Conservation (phyloP, 2,329 filamentous ascomycete genomes). For the Lachnellula suecica region DNA sequence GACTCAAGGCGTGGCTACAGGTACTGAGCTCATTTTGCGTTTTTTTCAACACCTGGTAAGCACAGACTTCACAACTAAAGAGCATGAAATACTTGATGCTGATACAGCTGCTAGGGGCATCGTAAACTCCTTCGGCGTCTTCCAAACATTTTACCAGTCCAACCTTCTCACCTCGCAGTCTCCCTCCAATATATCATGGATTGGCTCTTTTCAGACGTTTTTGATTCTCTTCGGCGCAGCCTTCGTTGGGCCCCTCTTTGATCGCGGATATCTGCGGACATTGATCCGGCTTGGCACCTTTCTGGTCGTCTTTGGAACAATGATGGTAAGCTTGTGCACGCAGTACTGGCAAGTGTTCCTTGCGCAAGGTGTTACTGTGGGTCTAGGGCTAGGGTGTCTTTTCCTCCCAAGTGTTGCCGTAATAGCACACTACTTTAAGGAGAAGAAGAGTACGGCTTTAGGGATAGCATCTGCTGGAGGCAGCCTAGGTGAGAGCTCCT, state of each 20-base stretch:
- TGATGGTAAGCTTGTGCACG: slow-evolving; percentile 59
- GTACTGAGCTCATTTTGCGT: slow-evolving; percentile 50
- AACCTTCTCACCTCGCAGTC: slow-evolving; percentile 37
- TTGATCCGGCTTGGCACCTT: slow-evolving; percentile 52
- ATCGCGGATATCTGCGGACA: slow-evolving; percentile 55
- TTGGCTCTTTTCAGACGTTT: slow-evolving; percentile 46
- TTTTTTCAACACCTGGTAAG: slow-evolving; percentile 55
- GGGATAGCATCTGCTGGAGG: slow-evolving; percentile 45
- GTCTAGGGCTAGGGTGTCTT: slow-evolving; percentile 42
- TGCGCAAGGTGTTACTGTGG: slow-evolving; percentile 44
- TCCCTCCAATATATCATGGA: slow-evolving; percentile 43
- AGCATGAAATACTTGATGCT: neutral
- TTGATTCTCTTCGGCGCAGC: slow-evolving; percentile 51
- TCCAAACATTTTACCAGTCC: slow-evolving; percentile 51
- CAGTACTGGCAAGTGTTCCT: slow-evolving; percentile 53
- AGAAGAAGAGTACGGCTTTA: slow-evolving; percentile 43
- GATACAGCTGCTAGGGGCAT: slow-evolving; percentile 36
- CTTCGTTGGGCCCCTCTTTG: slow-evolving; percentile 59
- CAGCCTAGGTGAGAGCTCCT: neutral
- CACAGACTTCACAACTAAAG: slow-evolving; percentile 21
- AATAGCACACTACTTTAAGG: slow-evolving; percentile 46
- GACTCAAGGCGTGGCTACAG: slow-evolving; percentile 51
- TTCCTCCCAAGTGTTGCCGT: slow-evolving; percentile 41
- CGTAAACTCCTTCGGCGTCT: slow-evolving; percentile 56
- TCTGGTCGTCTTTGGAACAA: slow-evolving; percentile 57